Conservation (phyloP, 1,284 basidiomycete genomes). For the Ustilago shanxiensis region DNA sequence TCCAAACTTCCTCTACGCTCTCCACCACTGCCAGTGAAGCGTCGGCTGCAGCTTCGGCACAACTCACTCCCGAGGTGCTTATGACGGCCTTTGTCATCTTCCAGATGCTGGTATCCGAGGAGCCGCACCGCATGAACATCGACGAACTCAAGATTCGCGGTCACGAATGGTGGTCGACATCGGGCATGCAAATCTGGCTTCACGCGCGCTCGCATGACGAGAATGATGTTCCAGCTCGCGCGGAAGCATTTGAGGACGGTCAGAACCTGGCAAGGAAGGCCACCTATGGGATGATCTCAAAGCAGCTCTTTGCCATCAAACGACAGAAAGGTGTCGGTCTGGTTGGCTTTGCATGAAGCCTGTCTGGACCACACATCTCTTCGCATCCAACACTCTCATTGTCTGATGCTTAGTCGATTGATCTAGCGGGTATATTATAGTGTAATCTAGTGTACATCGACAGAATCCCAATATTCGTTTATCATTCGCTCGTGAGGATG, state of each 20-base stretch:
- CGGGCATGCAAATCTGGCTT: slow-evolving; percentile 49
- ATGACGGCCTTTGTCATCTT: slow-evolving; percentile 63
- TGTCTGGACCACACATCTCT: not conserved
- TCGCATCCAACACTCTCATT: not conserved
- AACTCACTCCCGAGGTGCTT: slow-evolving; percentile 48
- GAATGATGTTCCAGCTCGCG: slow-evolving; percentile 25
- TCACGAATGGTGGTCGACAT: slow-evolving; percentile 58
- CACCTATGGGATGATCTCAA: slow-evolving; percentile 66
- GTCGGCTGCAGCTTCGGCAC: slow-evolving; percentile 27
- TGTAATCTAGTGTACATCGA: slow-evolving; percentile 14
- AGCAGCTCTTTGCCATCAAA: slow-evolving; percentile 58
- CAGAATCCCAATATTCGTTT: not conserved
- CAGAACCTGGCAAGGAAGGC: slow-evolving; percentile 63
- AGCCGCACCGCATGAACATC: slow-evolving; percentile 58
- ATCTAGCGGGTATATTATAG: slow-evolving; percentile 16
- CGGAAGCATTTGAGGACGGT: slow-evolving; percentile 54
- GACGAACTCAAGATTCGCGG: slow-evolving; percentile 55
- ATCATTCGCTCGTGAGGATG: slow-evolving; percentile 73
- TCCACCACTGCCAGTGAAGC: slow-evolving; percentile 34
- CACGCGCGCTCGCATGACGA: slow-evolving; percentile 32
- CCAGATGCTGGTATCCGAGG: slow-evolving; percentile 51
- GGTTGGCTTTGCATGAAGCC: slow-evolving; percentile 39
- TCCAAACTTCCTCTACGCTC: slow-evolving; percentile 39
- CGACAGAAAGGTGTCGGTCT: slow-evolving; percentile 48
- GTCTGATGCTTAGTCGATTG: not conserved